phyloP scores from a whole-genome alignment of 441 rosid genomes.

The Croton laevigatus region DNA sequence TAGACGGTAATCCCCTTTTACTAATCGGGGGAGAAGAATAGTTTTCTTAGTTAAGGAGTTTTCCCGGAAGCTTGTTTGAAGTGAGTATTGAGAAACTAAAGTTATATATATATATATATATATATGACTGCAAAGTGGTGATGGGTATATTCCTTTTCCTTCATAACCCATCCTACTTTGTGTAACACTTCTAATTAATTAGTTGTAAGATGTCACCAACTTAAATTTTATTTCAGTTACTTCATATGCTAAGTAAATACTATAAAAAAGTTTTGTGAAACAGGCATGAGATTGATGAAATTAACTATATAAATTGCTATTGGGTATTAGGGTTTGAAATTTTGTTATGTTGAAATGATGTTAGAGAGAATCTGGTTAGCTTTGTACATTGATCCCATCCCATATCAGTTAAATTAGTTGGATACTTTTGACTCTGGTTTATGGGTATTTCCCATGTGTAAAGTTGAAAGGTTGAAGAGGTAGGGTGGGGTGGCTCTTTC shows the following conservation, averaged over 20 bases:
- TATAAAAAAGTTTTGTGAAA: background rate
- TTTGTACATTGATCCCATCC: background rate
- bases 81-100: constrained; percentile 23
- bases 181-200: background rate
- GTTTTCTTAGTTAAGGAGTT: constrained; percentile 34
- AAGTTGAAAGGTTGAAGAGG: background rate
- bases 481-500: background rate
- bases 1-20: constrained; percentile 32
- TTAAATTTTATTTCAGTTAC: background rate
- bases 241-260: too few species aligned
- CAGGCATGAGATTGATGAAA: background rate
- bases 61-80: constrained; percentile 27
- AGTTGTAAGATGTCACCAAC: background rate
- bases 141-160: constrained; percentile 10
- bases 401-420: background rate
- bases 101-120: constrained; percentile 9
- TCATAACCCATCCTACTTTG: background rate
- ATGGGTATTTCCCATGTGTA: background rate
- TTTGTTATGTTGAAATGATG: background rate
- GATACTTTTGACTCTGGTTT: background rate
- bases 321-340: background rate
- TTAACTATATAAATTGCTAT: background rate
- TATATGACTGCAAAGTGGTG: constrained; percentile 21
- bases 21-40: constrained; percentile 26
- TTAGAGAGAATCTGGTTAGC: background rate